Evolutionary conservation across 352 stramenopile genomes (phyloP).

Genomic region (Globisporangium splendens): DNA sequence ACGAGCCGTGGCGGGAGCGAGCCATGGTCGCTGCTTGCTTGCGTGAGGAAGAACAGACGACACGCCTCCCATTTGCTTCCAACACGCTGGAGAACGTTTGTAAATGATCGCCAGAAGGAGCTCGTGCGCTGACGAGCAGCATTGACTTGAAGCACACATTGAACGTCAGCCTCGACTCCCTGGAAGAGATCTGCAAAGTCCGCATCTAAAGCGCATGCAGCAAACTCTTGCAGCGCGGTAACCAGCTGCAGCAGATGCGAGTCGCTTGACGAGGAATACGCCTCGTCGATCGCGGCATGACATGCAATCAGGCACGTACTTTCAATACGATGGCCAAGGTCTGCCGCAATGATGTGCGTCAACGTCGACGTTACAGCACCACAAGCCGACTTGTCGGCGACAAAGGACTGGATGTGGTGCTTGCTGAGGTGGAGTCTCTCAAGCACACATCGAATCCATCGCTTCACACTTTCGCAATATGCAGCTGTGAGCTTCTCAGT

Average conservation of each 20-base stretch:
- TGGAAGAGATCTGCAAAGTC: slow-evolving; percentile 10
- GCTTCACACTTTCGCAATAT: not conserved
- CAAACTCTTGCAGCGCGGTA: slow-evolving; percentile 1
- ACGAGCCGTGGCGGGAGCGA: not conserved
- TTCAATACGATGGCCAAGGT: slow-evolving; percentile 7
- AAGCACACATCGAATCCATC: slow-evolving; percentile 3
- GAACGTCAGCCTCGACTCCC: slow-evolving; percentile 7
- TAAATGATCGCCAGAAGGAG: slow-evolving; percentile 4
- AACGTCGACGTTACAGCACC: not conserved
- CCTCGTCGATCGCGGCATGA: not conserved
- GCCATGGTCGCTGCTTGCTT: not conserved
- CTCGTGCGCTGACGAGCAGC: not conserved
- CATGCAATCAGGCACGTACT: slow-evolving; percentile 1
- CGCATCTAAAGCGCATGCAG: not conserved
- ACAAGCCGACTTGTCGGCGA: slow-evolving; percentile 1
- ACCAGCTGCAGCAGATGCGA: slow-evolving; percentile 6
- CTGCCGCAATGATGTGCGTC: not conserved
- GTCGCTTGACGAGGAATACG: not conserved
- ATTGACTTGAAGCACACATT: slow-evolving; percentile 1
- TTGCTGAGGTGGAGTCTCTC: slow-evolving; percentile 5
- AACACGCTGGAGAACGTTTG: slow-evolving; percentile 3
- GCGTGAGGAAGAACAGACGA: slow-evolving; percentile 5
- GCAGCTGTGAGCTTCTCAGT: slow-evolving; percentile 5
- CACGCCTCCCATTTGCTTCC: slow-evolving; percentile 5
- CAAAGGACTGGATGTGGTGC: slow-evolving; percentile 11